phyloP scores from a whole-genome alignment of 495 filamentous ascomycete genomes.

The Schizothecium vesticola region DNA sequence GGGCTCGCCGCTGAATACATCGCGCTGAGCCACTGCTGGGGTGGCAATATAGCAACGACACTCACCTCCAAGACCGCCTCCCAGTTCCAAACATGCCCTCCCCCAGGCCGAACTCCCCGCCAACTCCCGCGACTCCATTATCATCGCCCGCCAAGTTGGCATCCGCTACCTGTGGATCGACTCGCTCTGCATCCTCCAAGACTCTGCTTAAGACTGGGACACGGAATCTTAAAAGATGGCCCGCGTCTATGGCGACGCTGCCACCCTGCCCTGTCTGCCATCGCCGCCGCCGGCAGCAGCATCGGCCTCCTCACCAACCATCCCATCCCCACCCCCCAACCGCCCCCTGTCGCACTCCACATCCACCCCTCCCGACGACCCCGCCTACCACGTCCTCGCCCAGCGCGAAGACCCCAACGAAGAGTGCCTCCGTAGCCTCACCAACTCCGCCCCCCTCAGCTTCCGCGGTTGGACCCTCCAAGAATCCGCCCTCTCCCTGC shows the following conservation, averaged over 20 bases:
- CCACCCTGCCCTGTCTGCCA: neutral
- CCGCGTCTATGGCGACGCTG: neutral
- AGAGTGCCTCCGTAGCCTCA: neutral
- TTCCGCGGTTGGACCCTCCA: slow-evolving; percentile 8
- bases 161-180: slow-evolving; percentile 10
- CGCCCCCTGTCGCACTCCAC: neutral
- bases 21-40: slow-evolving; percentile 13
- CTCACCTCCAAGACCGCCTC: neutral
- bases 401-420: neutral
- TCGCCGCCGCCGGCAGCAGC: neutral
- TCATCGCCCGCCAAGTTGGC: neutral
- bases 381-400: neutral
- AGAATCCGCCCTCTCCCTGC: neutral
- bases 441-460: neutral
- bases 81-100: neutral
- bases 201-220: neutral
- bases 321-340: neutral
- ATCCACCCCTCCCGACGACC: neutral
- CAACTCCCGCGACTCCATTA: slow-evolving; percentile 5
- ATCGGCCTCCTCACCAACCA: neutral
- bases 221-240: neutral
- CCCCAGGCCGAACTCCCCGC: neutral
- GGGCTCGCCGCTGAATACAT: neutral
- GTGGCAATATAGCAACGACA: neutral
- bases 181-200: neutral